Base-by-base conservation (phyloP, 306 rosid species). In the Lathyrus tuberosus region DNA sequence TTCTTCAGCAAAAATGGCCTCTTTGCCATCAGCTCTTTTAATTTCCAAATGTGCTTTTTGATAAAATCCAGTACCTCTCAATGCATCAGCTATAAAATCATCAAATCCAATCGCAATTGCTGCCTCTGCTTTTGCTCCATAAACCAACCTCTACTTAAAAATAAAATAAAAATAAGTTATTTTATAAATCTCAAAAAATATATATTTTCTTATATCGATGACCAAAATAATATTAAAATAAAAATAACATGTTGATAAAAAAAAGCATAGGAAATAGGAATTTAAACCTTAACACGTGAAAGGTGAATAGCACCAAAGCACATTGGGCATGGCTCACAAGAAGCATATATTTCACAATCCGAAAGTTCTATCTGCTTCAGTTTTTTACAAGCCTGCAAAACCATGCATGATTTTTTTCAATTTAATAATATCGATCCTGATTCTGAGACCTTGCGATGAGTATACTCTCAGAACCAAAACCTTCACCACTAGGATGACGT, bases 291-390 rank as follows among this genome's bases (percentile, higher is more conserved):
- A 22, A 90, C 72, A 74, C 98, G 76, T 54, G 98, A 94, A 49
- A 94, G 98, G 77, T 94, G 98, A 61, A 94, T 94, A 15, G 98
- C 98, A 16, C 98, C 98, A 40, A 90, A 93, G 84, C 98, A 93
- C 98, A 88, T 90, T 43, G 98, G 98, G 68, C 98, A 94, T 58
- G 98, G 98, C 79, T 94, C 98, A 41, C 98, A 94, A 9, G 98
- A 94, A 33, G 98, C 80, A 75, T 94, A 94, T 60, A 94, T 87
- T 77, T 94, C 98, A 57, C 98, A 94, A 38, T 88, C 87, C 17
- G 98, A 80, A 31, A 94, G 98, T 79, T 94, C 96, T 40, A 94
- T 87, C 74, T 86, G 80, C 35, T 85, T 86, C 11, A 94, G 91
- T 82, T 88, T 94, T 79, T 83, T 89, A 76, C 97, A 90, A 26